phyloP scores from a whole-genome alignment of 2,329 filamentous ascomycete genomes.

The Nemania diffusa region DNA sequence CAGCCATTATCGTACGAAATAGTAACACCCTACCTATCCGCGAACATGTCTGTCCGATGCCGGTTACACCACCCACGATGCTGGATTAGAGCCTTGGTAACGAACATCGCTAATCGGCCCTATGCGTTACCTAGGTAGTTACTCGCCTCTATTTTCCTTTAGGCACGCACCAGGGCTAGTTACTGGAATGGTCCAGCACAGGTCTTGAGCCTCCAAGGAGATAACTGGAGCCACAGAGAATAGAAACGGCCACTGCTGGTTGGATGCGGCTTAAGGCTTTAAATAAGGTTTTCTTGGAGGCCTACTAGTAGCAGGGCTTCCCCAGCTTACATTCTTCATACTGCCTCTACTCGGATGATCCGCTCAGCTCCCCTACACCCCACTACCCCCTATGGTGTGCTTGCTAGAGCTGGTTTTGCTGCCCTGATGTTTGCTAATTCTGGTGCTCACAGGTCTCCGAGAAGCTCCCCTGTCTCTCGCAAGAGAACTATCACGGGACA shows the following conservation, averaged over 20 bases:
- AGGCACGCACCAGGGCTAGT: neutral
- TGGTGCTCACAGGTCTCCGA: neutral
- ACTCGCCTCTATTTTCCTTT: neutral
- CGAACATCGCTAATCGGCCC: slow-evolving; percentile 5
- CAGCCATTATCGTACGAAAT: neutral
- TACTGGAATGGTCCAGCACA: neutral
- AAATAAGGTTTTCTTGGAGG: slow-evolving; percentile 20
- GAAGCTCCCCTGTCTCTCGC: neutral
- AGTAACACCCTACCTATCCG: neutral
- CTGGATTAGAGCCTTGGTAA: neutral
- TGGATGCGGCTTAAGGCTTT: neutral
- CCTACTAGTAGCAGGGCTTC: slow-evolving; percentile 11
- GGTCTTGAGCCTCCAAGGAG: neutral
- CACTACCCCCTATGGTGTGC: neutral
- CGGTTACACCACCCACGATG: slow-evolving; percentile 11
- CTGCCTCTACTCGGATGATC: neutral
- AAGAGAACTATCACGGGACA: neutral
- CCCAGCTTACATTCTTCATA: neutral
- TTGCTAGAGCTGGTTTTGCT: neutral
- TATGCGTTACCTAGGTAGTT: slow-evolving; percentile 10
- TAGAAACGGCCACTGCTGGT: neutral
- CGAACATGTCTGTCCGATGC: neutral
- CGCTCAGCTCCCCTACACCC: slow-evolving; percentile 2
- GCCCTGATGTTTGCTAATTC: neutral
- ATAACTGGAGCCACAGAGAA: neutral